Percentiles rank a stretch among this genome's conserved stretches.
phyloP scores from a whole-genome alignment of 2,329 filamentous ascomycete genomes.

The Talaromyces albobiverticillius region DNA sequence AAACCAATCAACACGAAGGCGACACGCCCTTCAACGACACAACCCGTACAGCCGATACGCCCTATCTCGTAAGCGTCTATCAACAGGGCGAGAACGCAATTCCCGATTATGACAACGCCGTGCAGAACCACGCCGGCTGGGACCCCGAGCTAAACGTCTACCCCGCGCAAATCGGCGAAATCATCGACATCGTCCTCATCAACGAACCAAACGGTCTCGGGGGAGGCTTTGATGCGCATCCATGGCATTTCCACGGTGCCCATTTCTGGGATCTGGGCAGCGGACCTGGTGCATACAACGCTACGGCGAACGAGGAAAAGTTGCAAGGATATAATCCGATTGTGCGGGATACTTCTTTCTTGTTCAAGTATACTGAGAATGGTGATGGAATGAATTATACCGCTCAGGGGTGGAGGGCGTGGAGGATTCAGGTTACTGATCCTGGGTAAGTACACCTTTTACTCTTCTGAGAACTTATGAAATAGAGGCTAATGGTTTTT shows the following conservation, averaged over 20 bases:
- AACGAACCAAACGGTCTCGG: conserved; percentile 28
- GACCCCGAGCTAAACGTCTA: conserved; percentile 41
- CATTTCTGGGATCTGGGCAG: conserved; percentile 48
- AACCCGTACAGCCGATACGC: conserved; percentile 23
- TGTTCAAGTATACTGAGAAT: conserved; percentile 54
- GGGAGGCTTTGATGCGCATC: conserved; percentile 40
- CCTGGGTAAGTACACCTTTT: conserved; percentile 35
- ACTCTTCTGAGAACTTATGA: not conserved
- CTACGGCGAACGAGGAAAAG: conserved; percentile 39
- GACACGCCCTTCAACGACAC: conserved; percentile 5
- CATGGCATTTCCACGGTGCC: conserved; percentile 46
- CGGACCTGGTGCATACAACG: conserved; percentile 46
- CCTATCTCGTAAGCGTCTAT: conserved; percentile 50
- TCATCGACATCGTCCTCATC: conserved; percentile 45
- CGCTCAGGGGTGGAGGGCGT: conserved; percentile 55
- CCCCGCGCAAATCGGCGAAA: conserved; percentile 45
- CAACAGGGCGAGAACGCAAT: conserved; percentile 34
- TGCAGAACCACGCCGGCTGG: conserved; percentile 40
- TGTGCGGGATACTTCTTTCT: conserved; percentile 49
- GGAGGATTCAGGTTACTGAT: conserved; percentile 54
- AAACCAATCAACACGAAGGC: conserved; percentile 24
- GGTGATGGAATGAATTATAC: conserved; percentile 38
- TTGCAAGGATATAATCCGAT: conserved; percentile 40
- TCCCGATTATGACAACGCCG: conserved; percentile 38
- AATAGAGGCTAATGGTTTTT: not conserved